Conservation (phyloP, 805 yeast species). For the Kazachstania africana region DNA sequence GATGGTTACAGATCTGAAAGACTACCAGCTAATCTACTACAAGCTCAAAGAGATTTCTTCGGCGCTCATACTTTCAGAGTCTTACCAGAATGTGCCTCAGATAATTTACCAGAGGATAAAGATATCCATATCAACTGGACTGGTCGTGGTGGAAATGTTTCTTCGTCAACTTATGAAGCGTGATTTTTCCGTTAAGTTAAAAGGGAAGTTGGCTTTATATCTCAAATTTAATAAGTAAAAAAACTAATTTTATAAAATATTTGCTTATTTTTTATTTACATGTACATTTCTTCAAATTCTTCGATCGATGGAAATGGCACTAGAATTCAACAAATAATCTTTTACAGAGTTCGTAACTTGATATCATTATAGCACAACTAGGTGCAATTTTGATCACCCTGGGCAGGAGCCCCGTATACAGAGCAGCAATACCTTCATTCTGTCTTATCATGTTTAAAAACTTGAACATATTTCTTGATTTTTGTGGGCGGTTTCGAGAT, state of each 20-base stretch:
- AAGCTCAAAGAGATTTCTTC: conserved; percentile 99
- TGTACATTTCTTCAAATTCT: no score
- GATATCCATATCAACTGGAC: conserved; percentile 98
- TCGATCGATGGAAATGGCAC: no score
- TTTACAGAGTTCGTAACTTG: conserved; percentile 85
- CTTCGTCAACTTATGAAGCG: conserved; percentile 91
- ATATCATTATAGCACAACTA: conserved; percentile 96
- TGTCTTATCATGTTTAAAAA: conserved; percentile 51
- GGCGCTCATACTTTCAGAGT: conserved; percentile 99
- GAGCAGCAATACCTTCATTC: conserved; percentile 68
- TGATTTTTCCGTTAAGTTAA: conserved; percentile 28
- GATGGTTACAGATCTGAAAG: conserved; percentile 96
- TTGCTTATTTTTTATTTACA: no score
- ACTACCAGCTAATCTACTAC: conserved; percentile 94
- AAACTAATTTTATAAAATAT: no score
- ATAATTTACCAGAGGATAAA: conserved; percentile 60
- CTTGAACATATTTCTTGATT: conserved; percentile 45
- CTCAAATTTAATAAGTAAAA: neutral
- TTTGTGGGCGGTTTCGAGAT: conserved; percentile 5
- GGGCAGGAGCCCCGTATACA: conserved; percentile 82
- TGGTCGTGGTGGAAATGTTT: conserved; percentile 95
- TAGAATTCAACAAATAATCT: no score
- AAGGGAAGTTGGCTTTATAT: neutral
- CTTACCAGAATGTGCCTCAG: conserved; percentile 74
- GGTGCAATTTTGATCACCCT: conserved; percentile 89